These are phyloP conservation scores for Globisporangium paroecandrum DNA, from an alignment of 352 stramenopile genomes.

Conservation along the genomic window DNA sequence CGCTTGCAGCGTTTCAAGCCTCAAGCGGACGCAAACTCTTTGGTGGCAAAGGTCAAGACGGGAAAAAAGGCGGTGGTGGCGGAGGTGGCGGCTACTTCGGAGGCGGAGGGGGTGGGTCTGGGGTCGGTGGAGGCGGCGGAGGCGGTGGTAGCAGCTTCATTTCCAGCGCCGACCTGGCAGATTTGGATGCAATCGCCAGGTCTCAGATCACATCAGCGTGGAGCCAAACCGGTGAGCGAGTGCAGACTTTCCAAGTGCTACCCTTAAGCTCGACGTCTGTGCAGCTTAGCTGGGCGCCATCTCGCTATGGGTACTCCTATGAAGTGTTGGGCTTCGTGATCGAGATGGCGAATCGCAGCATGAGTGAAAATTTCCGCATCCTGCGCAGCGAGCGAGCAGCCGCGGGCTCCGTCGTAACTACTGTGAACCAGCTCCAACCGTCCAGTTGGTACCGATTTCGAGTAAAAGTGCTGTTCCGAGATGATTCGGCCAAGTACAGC, in stretches of 20 bases:
- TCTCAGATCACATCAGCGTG: constrained; percentile 13
- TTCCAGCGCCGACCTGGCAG: constrained; percentile 20
- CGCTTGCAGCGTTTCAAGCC: constrained; percentile 28
- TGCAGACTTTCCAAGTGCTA: constrained; percentile 22
- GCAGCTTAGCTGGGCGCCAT: constrained; percentile 34
- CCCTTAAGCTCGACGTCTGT: constrained; percentile 36
- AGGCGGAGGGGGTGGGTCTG: constrained; percentile 61
- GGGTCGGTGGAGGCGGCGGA: constrained; percentile 54
- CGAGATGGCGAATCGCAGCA: constrained; percentile 57
- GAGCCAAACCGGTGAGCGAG: constrained; percentile 21
- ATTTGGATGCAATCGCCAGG: constrained; percentile 16
- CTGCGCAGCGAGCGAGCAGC: constrained; percentile 26
- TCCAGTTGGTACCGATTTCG: constrained; percentile 51
- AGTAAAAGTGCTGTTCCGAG: constrained; percentile 43
- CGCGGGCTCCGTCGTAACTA: constrained; percentile 15
- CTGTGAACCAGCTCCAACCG: constrained; percentile 26
- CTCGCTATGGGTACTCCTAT: constrained; percentile 36
- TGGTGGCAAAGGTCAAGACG: constrained; percentile 68
- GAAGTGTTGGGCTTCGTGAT: constrained; percentile 45
- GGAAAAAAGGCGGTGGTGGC: constrained; percentile 73
- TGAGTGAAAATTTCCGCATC: constrained; percentile 56
- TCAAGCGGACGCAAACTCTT: constrained; percentile 31
- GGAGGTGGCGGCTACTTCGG: constrained; percentile 75
- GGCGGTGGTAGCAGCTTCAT: constrained; percentile 66
- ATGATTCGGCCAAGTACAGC: constrained; percentile 36